Evolutionary conservation across 495 filamentous ascomycete species (phyloP).

Genomic region (Usnea hakonensis): DNA sequence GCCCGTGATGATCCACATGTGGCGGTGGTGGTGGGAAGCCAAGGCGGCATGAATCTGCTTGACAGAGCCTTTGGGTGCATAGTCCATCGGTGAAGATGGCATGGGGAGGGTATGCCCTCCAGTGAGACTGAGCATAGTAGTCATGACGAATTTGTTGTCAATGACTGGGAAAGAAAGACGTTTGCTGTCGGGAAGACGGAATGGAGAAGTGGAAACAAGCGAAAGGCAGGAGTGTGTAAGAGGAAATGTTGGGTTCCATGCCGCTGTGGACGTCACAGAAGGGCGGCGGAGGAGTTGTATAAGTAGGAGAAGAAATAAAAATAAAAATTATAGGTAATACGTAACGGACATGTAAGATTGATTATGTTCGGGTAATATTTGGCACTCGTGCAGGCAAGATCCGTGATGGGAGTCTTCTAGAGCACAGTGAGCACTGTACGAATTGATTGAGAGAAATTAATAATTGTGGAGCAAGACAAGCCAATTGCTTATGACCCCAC

Average conservation of each 20-base stretch:
- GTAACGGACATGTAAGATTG: no score
- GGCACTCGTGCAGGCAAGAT: neutral
- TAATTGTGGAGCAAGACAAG: neutral
- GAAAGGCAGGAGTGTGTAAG: neutral
- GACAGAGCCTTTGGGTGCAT: conserved; percentile 15
- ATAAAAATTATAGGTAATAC: no score
- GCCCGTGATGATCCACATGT: conserved; percentile 97
- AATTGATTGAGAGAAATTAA: neutral
- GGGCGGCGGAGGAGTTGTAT: neutral
- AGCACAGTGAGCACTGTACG: neutral
- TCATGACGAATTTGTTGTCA: conserved; percentile 15
- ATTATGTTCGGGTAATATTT: no score
- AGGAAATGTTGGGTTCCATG: conserved; percentile 2
- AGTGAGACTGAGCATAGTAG: conserved; percentile 41
- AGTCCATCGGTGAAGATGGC: conserved; percentile 21
- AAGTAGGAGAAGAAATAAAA: neutral
- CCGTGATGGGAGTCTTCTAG: neutral
- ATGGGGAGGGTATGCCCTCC: conserved; percentile 26
- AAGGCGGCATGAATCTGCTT: conserved; percentile 26
- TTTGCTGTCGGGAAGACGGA: neutral
- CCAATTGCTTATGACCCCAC: conserved; percentile 16
- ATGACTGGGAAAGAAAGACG: conserved; percentile 1
- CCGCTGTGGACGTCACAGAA: neutral
- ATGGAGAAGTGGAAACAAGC: neutral
- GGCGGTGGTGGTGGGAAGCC: conserved; percentile 45